Conservation (phyloP, 306 rosid genomes). For the Pachyrhizus erosus region DNA sequence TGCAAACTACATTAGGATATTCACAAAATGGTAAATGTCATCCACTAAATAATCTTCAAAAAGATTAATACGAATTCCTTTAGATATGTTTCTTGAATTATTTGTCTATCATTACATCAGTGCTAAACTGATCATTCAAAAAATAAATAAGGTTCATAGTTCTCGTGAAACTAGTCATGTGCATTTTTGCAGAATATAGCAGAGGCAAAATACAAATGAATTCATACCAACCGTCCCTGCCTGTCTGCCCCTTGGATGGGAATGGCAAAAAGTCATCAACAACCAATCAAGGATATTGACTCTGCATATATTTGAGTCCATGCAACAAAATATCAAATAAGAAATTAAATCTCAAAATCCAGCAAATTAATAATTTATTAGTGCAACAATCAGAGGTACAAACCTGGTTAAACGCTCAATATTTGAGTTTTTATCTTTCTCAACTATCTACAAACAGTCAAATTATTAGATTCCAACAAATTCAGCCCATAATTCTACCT, state of each 20-base stretch:
- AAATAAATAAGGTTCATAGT: neutral
- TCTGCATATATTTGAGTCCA: slow-evolving; percentile 58
- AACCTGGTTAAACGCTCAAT: slow-evolving; percentile 93
- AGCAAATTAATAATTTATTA: slow-evolving; percentile 29
- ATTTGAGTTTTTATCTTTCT: slow-evolving; percentile 66
- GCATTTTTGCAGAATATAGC: neutral
- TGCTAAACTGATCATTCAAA: neutral
- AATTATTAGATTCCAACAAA: slow-evolving; percentile 33
- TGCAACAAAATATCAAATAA: slow-evolving; percentile 28
- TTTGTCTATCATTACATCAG: neutral
- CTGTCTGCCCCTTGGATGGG: slow-evolving; percentile 79
- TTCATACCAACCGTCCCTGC: slow-evolving; percentile 91
- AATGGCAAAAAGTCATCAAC: slow-evolving; percentile 79
- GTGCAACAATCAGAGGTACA: slow-evolving; percentile 41
- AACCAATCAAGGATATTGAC: slow-evolving; percentile 90
- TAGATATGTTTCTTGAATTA: neutral
- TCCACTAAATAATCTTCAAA: neutral
- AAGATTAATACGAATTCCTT: neutral
- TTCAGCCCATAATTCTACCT: neutral
- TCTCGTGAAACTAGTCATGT: slow-evolving; percentile 18
- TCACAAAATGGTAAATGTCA: slow-evolving; percentile 5
- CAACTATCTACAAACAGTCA: slow-evolving; percentile 66
- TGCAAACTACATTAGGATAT: slow-evolving; percentile 10
- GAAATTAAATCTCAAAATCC: slow-evolving; percentile 34
- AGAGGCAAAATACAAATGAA: slow-evolving; percentile 30